These are phyloP conservation scores for Hamamelis virginiana DNA, from an alignment of 164 flowering plant species.

Conservation along the genomic window DNA sequence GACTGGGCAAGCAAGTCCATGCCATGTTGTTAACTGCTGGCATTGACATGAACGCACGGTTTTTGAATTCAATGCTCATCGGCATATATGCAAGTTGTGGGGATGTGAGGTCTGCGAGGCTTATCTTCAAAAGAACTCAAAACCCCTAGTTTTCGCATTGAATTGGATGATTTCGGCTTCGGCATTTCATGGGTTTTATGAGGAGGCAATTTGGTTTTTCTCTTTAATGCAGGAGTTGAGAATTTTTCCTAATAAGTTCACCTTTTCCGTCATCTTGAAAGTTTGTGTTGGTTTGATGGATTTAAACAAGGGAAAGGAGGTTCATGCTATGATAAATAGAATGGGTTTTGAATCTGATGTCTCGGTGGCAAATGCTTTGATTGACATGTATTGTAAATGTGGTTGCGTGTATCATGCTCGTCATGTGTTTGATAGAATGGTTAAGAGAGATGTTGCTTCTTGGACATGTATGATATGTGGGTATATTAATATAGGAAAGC, in stretches of 20 bases:
- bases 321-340: conserved; percentile 21
- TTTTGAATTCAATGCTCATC: conserved; percentile 49
- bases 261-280: too few relatives aligned
- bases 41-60: conserved; percentile 13
- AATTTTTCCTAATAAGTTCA: too few relatives aligned
- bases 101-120: conserved; percentile 36
- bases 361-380: too few relatives aligned
- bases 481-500: too few relatives aligned
- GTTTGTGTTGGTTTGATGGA: too few relatives aligned
- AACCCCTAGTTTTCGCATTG: conserved; percentile 37
- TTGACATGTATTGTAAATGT: too few relatives aligned
- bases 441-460: conserved; percentile 50
- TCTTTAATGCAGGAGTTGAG: conserved; percentile 33
- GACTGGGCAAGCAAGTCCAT: conserved; percentile 63
- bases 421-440: conserved; percentile 36
- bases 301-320: too few relatives aligned
- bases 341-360: too few relatives aligned
- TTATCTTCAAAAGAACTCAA: conserved; percentile 24
- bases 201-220: conserved; percentile 46
- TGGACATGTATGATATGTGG: too few relatives aligned
- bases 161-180: conserved; percentile 59
- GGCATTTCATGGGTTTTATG: too few relatives aligned
- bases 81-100: conserved; percentile 67
- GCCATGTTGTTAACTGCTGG: conserved; percentile 35
- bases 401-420: too few relatives aligned